Percentiles rank a stretch among this genome's conserved stretches.
phyloP scores from a whole-genome alignment of 2,329 filamentous ascomycete species.

The Bimuria novae-zelandiae region DNA sequence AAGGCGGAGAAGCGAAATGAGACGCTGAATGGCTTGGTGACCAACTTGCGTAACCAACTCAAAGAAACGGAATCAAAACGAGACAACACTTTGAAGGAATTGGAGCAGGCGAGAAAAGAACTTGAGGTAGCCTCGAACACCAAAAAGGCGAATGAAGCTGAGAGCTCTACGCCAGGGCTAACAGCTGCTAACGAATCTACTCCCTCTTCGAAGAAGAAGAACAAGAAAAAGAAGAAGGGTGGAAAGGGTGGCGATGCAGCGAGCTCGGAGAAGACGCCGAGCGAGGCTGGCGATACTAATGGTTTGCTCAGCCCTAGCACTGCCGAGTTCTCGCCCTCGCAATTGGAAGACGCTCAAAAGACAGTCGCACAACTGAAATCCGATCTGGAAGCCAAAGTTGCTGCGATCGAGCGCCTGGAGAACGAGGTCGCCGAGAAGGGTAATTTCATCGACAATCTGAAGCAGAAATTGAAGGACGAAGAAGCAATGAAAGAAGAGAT shows the following conservation, averaged over 20 bases:
- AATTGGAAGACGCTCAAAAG: slow-evolving; percentile 36
- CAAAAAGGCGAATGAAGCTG: slow-evolving; percentile 19
- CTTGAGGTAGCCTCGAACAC: slow-evolving; percentile 25
- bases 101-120: slow-evolving; percentile 41
- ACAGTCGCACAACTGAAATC: slow-evolving; percentile 36
- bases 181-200: slow-evolving; percentile 17
- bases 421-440: slow-evolving; percentile 60
- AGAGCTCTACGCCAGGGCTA: slow-evolving; percentile 25
- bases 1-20: slow-evolving; percentile 58
- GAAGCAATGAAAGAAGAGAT: slow-evolving; percentile 85
- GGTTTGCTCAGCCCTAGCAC: slow-evolving; percentile 39
- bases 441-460: slow-evolving; percentile 71
- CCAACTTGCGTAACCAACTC: slow-evolving; percentile 58
- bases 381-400: slow-evolving; percentile 43
- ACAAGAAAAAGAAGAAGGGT: slow-evolving; percentile 82
- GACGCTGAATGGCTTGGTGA: slow-evolving; percentile 60
- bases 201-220: slow-evolving; percentile 70
- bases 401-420: slow-evolving; percentile 38
- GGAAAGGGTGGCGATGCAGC: slow-evolving; percentile 51
- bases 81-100: slow-evolving; percentile 50
- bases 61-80: slow-evolving; percentile 58
- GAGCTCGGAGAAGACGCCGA: slow-evolving; percentile 43
- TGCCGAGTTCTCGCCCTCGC: slow-evolving; percentile 50
- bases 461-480: slow-evolving; percentile 72
- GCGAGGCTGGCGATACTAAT: slow-evolving; percentile 45